Conservation (phyloP, 2,329 filamentous ascomycete species). For the Claviceps quebecensis region DNA sequence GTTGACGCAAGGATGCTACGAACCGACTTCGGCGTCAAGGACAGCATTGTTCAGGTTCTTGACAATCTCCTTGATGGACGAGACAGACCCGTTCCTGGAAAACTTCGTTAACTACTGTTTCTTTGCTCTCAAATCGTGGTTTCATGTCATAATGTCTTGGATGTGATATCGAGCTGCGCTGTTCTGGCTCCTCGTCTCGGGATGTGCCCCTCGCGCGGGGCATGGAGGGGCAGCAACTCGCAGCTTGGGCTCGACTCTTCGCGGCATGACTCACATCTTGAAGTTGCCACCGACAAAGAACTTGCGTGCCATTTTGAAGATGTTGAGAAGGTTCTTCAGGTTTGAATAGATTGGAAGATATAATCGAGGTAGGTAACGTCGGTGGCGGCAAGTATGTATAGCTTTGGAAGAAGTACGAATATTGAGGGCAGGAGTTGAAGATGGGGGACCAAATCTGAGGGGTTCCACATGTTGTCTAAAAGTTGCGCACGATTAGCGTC, state of each 20-base stretch:
- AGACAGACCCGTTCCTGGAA: constrained; percentile 77
- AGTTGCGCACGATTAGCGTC: not conserved
- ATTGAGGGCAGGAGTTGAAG: not conserved
- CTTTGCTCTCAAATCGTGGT: not conserved
- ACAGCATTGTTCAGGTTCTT: constrained; percentile 74
- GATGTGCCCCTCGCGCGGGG: constrained; percentile 6
- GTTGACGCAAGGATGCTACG: constrained; percentile 17
- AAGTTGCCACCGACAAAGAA: constrained; percentile 99
- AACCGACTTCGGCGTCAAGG: constrained; percentile 63
- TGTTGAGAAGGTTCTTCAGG: not conserved
- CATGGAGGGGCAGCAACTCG: constrained; percentile 14
- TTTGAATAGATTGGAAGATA: not conserved
- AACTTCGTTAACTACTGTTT: constrained; percentile 1
- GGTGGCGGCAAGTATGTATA: not conserved
- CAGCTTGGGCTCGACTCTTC: not conserved
- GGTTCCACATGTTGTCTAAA: not conserved
- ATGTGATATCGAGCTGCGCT: constrained; percentile 11
- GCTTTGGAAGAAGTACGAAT: not conserved
- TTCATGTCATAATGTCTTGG: not conserved
- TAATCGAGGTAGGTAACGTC: not conserved
- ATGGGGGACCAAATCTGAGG: not conserved
- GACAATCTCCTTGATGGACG: constrained; percentile 84
- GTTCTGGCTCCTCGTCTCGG: constrained; percentile 13
- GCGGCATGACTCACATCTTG: constrained; percentile 65
- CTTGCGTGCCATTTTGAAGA: constrained; percentile 62